Conservation (phyloP, 2,329 filamentous ascomycete species). For the Cercospora brassicicola region DNA sequence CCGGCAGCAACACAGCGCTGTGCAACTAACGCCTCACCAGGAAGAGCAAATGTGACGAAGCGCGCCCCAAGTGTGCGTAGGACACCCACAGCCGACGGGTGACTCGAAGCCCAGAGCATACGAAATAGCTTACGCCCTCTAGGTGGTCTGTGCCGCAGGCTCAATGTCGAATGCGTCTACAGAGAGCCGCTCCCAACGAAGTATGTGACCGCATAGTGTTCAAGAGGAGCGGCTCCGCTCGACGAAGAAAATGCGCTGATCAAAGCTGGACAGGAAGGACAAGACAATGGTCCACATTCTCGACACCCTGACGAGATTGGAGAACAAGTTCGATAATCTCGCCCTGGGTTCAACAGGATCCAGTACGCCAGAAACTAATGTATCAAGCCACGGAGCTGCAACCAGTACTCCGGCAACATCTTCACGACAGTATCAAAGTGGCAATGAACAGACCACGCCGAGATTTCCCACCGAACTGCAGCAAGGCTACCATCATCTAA, state of each 20-base stretch:
- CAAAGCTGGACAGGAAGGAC: constrained; percentile 54
- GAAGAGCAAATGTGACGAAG: constrained; percentile 66
- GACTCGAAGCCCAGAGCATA: not conserved
- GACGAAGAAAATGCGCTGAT: not conserved
- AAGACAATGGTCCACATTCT: constrained; percentile 63
- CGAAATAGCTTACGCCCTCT: constrained; percentile 10
- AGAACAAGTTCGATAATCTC: constrained; percentile 56
- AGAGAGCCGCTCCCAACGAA: constrained; percentile 63
- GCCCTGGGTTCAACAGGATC: constrained; percentile 21
- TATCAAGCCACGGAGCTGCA: constrained; percentile 13
- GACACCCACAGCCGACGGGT: not conserved
- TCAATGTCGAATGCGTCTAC: constrained; percentile 61
- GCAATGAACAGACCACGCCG: constrained; percentile 13
- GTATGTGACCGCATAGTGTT: constrained; percentile 46
- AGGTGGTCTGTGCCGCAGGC: constrained; percentile 56
- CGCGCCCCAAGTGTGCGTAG: constrained; percentile 57
- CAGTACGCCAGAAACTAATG: constrained; percentile 24
- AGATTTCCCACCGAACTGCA: constrained; percentile 27
- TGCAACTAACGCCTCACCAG: constrained; percentile 38
- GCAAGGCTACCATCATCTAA: constrained; percentile 35
- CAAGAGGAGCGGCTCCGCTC: not conserved
- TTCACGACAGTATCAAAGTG: constrained; percentile 13
- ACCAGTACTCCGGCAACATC: constrained; percentile 15
- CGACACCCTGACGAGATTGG: constrained; percentile 56
- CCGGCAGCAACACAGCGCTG: not conserved